Evolutionary conservation across 1,139 yeast species (phyloP).

Genomic region (Protomyces gravidus): DNA sequence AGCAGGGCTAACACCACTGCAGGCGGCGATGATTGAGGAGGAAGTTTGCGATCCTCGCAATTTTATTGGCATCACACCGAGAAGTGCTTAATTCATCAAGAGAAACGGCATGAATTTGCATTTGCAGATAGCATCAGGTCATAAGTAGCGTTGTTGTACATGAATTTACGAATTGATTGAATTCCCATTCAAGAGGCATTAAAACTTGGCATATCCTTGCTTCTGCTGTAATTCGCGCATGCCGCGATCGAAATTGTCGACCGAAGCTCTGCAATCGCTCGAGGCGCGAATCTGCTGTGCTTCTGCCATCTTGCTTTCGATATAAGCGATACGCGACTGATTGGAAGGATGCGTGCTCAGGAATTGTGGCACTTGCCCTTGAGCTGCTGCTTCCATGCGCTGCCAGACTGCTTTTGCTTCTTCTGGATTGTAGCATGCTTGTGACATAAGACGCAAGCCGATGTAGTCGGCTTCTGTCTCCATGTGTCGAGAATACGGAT

Average conservation of each 20-base stretch:
- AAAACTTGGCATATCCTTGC: neutral
- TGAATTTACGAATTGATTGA: too few species aligned
- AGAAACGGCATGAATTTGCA: too few species aligned
- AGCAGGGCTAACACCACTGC: too few species aligned
- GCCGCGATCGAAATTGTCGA: neutral
- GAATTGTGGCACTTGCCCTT: constrained; percentile 48
- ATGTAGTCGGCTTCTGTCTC: constrained; percentile 95
- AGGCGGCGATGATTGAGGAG: too few species aligned
- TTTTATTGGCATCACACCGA: too few species aligned
- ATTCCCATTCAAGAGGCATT: neutral
- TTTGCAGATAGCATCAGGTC: too few species aligned
- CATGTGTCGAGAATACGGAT: constrained; percentile 88
- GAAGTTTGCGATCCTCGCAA: too few species aligned
- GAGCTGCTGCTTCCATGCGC: constrained; percentile 58
- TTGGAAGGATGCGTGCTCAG: constrained; percentile 92
- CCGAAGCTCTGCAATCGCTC: constrained; percentile 5
- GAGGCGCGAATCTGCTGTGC: constrained; percentile 15
- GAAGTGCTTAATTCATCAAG: too few species aligned
- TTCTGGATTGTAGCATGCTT: constrained; percentile 75
- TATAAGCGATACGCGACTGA: constrained; percentile 61
- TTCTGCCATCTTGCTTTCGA: constrained; percentile 67
- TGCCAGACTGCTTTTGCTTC: constrained; percentile 76
- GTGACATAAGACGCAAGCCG: constrained; percentile 85
- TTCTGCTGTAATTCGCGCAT: neutral
- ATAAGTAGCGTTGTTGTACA: too few species aligned